Conservation (phyloP, 305 asterid species). For the Nicotiana rustica region DNA sequence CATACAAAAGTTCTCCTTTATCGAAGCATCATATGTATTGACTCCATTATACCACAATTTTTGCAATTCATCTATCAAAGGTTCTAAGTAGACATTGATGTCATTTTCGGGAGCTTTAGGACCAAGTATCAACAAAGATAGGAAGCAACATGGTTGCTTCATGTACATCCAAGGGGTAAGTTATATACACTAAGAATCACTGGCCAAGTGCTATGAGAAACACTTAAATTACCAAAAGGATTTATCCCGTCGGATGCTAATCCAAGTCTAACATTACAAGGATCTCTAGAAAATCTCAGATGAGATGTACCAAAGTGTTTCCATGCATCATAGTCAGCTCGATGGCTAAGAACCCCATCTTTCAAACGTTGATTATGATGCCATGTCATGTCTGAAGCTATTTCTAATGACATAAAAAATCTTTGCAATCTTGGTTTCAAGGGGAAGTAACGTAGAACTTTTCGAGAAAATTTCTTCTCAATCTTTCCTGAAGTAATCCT, state of each 20-base stretch:
- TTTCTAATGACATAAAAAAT: neutral
- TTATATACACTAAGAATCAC: constrained; percentile 20
- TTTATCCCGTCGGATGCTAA: constrained; percentile 35
- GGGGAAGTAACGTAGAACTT: too few relatives aligned
- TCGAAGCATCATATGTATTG: constrained; percentile 19
- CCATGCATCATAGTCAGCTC: constrained; percentile 30
- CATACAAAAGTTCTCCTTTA: neutral
- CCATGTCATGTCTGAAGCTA: neutral
- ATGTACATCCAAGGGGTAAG: constrained; percentile 31
- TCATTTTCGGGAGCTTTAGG: neutral
- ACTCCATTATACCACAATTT: neutral
- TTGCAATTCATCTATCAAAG: neutral
- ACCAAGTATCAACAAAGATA: neutral
- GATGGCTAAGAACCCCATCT: constrained; percentile 25
- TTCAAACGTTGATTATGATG: neutral
- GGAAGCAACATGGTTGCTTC: neutral
- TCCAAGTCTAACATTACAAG: neutral
- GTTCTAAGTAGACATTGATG: too few relatives aligned
- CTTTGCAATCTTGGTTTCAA: constrained; percentile 32
- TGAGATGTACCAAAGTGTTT: neutral
- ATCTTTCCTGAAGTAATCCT: too few relatives aligned
- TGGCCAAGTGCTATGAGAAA: constrained; percentile 34
- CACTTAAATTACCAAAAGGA: constrained; percentile 27
- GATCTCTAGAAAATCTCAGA: neutral
- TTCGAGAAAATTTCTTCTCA: too few relatives aligned